Evolutionary conservation across 2,329 filamentous ascomycete species (phyloP), one percentile per base, ranked within the genome.

Genomic region (Truncatella angustata): DNA sequence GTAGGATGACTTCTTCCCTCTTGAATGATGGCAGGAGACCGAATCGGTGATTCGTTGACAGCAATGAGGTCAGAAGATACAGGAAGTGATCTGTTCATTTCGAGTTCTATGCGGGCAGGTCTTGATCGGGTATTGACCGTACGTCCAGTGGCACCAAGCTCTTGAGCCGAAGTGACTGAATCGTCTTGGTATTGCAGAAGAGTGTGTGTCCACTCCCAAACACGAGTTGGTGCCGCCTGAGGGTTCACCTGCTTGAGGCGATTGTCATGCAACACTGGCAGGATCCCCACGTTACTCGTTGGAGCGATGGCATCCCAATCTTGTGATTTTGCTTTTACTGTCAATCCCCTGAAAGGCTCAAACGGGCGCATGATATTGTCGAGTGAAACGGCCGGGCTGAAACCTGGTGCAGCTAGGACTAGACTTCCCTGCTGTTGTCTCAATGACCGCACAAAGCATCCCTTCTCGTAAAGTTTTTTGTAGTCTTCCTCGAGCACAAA

Each of bases 381-480:
- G 16, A 39, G 44, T 12, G 24, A 21, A 16, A 53, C 35, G 20
- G 20, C 48, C n/a, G 35, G 36, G n/a, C 35, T 4, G 5, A 50
- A 39, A 3, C 10, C 18, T n/a, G 14, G 21, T 21, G 9, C 40
- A 26, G 21, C 40, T 7, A 23, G 40, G 9, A 44, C 40, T 14
- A 44, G 16, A 28, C 16, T 7, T 23, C 11, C 23, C 23, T 28
- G 10, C 49, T 42, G 12, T 18, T 26, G 10, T 23, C 32, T 10
- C 35, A 47, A 20, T 5, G 39, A 37, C 7, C 23, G 32, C 12
- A 54, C 36, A 21, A 54, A 30, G 26, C 52, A 21, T 9, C 43
- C 52, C 28, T 32, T 44, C 6, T 39, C 32, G 24, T 49, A 52
- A 2, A 54, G 14, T 30, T 37, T 53, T 10, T 20, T n/a, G 30